Percentiles rank a stretch among this genome's conserved stretches.
Conservation (phyloP, 495 filamentous ascomycete genomes). For the Aspergillus cavernicola region DNA sequence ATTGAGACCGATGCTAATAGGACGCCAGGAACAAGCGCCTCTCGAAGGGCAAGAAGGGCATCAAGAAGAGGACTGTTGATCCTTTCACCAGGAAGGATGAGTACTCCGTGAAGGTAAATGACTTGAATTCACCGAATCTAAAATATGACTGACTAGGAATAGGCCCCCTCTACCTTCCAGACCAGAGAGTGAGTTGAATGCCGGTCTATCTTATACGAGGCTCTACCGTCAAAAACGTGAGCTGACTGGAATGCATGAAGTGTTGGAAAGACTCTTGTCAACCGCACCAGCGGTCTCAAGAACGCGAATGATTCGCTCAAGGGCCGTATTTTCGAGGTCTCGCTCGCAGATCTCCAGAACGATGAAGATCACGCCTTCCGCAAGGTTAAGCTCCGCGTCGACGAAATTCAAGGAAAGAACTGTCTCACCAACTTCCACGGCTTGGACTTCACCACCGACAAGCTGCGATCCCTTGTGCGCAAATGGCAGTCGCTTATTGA, state of each 20-base stretch:
- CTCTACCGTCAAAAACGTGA: constrained; percentile 1
- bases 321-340: constrained; percentile 98
- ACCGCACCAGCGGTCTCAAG: constrained; percentile 98
- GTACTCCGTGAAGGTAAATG: constrained; percentile 88
- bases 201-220: not conserved
- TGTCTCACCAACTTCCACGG: constrained; percentile 99
- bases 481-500: constrained; percentile 99
- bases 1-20: constrained; percentile 20
- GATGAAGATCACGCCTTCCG: constrained; percentile 99
- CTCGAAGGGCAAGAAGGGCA: constrained; percentile 99
- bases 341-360: constrained; percentile 96
- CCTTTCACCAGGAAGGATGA: constrained; percentile 98
- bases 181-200: constrained; percentile 78
- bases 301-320: constrained; percentile 99
- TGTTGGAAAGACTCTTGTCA: constrained; percentile 98
- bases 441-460: constrained; percentile 99
- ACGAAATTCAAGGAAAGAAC: constrained; percentile 99
- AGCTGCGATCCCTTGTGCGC: constrained; percentile 95
- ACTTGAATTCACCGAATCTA: not conserved
- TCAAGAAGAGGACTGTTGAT: constrained; percentile 98
- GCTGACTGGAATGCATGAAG: constrained; percentile 43
- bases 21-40: constrained; percentile 93
- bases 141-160: constrained; percentile 23
- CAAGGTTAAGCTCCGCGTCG: constrained; percentile 97
- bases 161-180: constrained; percentile 95